Evolutionary conservation across 2,329 filamentous ascomycete genomes (phyloP).

Genomic region (Aspergillus hortae): DNA sequence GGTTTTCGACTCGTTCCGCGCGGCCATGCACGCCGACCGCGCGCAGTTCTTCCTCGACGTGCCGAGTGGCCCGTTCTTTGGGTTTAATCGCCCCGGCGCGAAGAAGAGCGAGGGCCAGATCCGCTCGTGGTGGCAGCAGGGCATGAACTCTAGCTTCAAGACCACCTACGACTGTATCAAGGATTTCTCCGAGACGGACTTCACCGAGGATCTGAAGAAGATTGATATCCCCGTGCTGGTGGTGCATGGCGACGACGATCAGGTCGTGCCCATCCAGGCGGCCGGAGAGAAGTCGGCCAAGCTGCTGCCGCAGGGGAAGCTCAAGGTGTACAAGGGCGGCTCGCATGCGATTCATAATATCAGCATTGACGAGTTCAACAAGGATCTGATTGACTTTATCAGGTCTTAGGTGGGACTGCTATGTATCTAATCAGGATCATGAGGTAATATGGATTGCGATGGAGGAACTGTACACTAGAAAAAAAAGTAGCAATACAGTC

Average conservation of each 20-base stretch:
- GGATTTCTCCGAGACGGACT: constrained; percentile 42
- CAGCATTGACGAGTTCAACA: constrained; percentile 33
- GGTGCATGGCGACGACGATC: constrained; percentile 42
- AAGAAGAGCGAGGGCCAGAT: constrained; percentile 36
- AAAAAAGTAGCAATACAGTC: no score
- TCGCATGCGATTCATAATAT: constrained; percentile 40
- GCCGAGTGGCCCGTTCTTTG: constrained; percentile 33
- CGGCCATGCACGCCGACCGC: constrained; percentile 32
- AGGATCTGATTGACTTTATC: constrained; percentile 34
- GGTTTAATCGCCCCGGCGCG: constrained; percentile 30
- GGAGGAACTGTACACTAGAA: no score
- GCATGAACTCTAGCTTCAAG: constrained; percentile 39
- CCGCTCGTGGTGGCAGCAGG: constrained; percentile 39
- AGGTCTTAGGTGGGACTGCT: no score
- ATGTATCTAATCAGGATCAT: no score
- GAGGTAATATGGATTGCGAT: no score
- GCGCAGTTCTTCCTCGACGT: constrained; percentile 37
- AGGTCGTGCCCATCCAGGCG: constrained; percentile 37
- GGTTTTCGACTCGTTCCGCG: constrained; percentile 39
- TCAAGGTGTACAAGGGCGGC: constrained; percentile 41
- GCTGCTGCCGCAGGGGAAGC: constrained; percentile 33
- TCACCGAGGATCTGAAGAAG: constrained; percentile 38
- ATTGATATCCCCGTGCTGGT: constrained; percentile 40
- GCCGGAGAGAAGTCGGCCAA: constrained; percentile 29
- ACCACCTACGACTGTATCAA: constrained; percentile 39